Percentiles rank a stretch among this genome's conserved stretches.
These are phyloP conservation scores for Penicillium dipodomyicola DNA, from an alignment of 495 filamentous ascomycete genomes.

Conservation along the genomic window DNA sequence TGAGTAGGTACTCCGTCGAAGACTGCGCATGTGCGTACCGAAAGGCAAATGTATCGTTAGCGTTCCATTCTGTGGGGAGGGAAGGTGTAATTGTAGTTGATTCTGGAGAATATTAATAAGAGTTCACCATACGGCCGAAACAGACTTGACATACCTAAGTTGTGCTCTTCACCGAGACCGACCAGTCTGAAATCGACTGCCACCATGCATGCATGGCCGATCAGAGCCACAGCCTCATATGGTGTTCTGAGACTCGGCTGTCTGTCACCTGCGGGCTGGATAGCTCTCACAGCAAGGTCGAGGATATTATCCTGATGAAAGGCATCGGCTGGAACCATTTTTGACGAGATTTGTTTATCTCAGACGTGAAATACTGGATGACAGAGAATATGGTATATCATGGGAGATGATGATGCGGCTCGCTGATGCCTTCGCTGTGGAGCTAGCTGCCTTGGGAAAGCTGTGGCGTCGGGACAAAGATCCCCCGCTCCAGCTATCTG, in stretches of 20 bases:
- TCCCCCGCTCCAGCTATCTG: not conserved
- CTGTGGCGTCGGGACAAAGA: conserved; percentile 8
- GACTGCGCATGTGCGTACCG: conserved; percentile 90
- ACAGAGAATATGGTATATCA: not conserved
- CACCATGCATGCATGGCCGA: conserved; percentile 79
- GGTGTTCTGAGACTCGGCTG: conserved; percentile 63
- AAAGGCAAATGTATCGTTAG: conserved; percentile 67
- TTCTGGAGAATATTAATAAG: conserved; percentile 37
- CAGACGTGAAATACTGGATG: not conserved
- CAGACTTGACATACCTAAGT: conserved; percentile 48
- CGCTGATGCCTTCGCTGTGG: not conserved
- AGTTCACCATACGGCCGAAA: conserved; percentile 4
- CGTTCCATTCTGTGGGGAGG: conserved; percentile 80
- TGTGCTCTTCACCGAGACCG: conserved; percentile 78
- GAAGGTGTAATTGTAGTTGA: conserved; percentile 48
- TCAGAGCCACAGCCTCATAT: conserved; percentile 82
- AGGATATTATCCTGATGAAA: conserved; percentile 34
- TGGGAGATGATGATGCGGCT: not conserved
- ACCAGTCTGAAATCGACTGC: conserved; percentile 78
- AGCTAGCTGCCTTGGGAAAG: not conserved
- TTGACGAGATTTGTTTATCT: not conserved
- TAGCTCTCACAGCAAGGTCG: conserved; percentile 33
- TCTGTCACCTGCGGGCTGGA: conserved; percentile 26
- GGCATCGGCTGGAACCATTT: conserved; percentile 29
- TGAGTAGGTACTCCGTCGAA: conserved; percentile 78